Base-by-base conservation (phyloP, 345 rosid species). In the Eucalyptus erythrocorys region DNA sequence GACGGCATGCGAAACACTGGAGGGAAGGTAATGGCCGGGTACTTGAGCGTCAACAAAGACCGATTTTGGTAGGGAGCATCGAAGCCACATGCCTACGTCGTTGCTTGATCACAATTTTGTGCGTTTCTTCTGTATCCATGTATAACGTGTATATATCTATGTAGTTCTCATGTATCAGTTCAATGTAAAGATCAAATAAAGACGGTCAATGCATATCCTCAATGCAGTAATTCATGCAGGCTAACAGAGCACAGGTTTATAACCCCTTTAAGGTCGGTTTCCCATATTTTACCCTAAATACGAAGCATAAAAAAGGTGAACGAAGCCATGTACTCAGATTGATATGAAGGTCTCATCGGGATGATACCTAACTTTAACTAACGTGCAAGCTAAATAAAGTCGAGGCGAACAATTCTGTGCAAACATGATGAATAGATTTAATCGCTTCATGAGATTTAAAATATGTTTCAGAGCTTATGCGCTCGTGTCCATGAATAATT, bases 1-100 rank as follows among this genome's bases (percentile, higher is more conserved):
- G 99, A 97, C 43, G 98, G 99, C 43, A 98, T 98, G 99, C 94
- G 99, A 91, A 97, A 95, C 43, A 98, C 99, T 0, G 99, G 98
- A 48, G 99, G 99, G 66, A 98, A 98, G 89, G 98, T 96, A 68
- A 94, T 97, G 98, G 94, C 97, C 1, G 99, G 99, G 88, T 98
- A 97, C 90, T 90, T 98, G 86, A 97, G 98, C 86, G 99, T 98
- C 57, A 98, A 98, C 89, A 97, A 94, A 91, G 99, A 98, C 85
- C 85, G 99, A 43, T 98, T 98, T 93, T 98, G 99, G 99, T 98
- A 96, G 91, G 76, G 13, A 7, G 84, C 5, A 40, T 40, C 27
- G 30, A 40, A 40, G 84, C 47, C 30, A 15, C 84, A 21, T 40
- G 47, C 47, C 11, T 21, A 21, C 8, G 30, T 42, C 15, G 16